Evolutionary conservation across 352 stramenopile genomes (phyloP).

Genomic region (Phytophthora sp.): DNA sequence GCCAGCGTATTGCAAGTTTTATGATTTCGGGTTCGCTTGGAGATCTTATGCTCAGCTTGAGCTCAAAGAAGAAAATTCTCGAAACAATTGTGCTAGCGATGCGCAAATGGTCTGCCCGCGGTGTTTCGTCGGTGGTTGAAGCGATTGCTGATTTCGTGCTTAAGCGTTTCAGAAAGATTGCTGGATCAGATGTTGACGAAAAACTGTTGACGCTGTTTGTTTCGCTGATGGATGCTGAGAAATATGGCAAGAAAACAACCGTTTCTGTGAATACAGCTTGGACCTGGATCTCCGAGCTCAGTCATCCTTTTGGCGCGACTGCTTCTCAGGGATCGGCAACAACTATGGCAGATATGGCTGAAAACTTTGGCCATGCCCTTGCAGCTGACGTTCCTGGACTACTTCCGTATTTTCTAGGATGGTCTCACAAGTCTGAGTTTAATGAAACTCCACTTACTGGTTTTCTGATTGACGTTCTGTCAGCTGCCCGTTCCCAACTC

Average conservation of each 20-base stretch:
- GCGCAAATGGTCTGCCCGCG: constrained; percentile 51
- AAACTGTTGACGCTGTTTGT: constrained; percentile 73
- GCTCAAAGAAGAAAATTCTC: constrained; percentile 58
- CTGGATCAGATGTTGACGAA: constrained; percentile 43
- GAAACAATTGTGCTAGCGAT: constrained; percentile 56
- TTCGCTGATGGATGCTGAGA: constrained; percentile 36
- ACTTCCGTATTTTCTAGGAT: constrained; percentile 67
- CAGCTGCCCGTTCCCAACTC: constrained; percentile 41
- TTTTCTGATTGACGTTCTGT: constrained; percentile 70
- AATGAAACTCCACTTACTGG: constrained; percentile 48
- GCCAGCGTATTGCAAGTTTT: constrained; percentile 67
- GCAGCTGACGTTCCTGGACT: constrained; percentile 42
- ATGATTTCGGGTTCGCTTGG: constrained; percentile 56
- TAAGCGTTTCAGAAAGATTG: constrained; percentile 51
- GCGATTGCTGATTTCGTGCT: constrained; percentile 56
- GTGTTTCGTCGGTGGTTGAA: constrained; percentile 39
- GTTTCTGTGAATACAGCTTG: constrained; percentile 46
- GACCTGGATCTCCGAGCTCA: constrained; percentile 50
- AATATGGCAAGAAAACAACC: constrained; percentile 18
- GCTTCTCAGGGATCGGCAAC: constrained; percentile 23
- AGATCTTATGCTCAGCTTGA: constrained; percentile 62
- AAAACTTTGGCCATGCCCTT: constrained; percentile 53
- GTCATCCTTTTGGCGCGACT: constrained; percentile 56
- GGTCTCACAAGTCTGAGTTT: constrained; percentile 59
- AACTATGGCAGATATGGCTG: constrained; percentile 29